phyloP scores from a whole-genome alignment of 1,284 basidiomycete genomes.

The Rhodotorula sp. region DNA sequence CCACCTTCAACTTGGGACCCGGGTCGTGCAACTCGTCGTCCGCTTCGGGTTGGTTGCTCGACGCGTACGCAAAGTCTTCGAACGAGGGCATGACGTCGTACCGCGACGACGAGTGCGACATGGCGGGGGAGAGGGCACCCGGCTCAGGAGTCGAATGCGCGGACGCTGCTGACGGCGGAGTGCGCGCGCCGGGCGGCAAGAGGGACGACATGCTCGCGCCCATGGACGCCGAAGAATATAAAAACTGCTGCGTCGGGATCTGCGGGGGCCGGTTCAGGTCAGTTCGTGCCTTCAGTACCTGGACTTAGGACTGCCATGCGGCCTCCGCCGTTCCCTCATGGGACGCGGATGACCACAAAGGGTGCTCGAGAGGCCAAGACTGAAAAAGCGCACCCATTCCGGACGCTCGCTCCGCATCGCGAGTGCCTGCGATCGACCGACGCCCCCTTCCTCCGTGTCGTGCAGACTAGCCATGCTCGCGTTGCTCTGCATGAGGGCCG shows the following conservation, averaged over 20 bases:
- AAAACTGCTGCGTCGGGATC: slow-evolving; percentile 28
- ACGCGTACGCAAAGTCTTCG: slow-evolving; percentile 16
- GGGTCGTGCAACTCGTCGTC: slow-evolving; percentile 40
- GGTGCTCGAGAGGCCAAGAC: neutral
- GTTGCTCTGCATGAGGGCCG: slow-evolving; percentile 13
- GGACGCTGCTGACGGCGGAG: neutral
- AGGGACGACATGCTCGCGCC: neutral
- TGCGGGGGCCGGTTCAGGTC: neutral
- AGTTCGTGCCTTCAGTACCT: no score
- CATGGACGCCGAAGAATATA: slow-evolving; percentile 18
- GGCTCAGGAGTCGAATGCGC: neutral
- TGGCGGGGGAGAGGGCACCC: slow-evolving; percentile 10
- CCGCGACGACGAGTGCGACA: slow-evolving; percentile 7
- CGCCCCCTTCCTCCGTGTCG: neutral
- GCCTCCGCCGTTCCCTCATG: no score
- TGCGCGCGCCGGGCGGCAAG: neutral
- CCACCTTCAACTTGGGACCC: slow-evolving; percentile 18
- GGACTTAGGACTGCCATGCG: no score
- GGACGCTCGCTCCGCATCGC: slow-evolving; percentile 18
- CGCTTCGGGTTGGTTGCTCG: slow-evolving; percentile 37
- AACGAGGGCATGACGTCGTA: slow-evolving; percentile 18
- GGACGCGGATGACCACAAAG: no score
- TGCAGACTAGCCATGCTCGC: neutral
- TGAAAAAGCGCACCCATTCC: slow-evolving; percentile 23
- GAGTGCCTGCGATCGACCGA: slow-evolving; percentile 16